Percentiles rank a stretch among this genome's conserved stretches.
Evolutionary conservation across 2,329 filamentous ascomycete species (phyloP).

Genomic region (Endocalyx cinctus): DNA sequence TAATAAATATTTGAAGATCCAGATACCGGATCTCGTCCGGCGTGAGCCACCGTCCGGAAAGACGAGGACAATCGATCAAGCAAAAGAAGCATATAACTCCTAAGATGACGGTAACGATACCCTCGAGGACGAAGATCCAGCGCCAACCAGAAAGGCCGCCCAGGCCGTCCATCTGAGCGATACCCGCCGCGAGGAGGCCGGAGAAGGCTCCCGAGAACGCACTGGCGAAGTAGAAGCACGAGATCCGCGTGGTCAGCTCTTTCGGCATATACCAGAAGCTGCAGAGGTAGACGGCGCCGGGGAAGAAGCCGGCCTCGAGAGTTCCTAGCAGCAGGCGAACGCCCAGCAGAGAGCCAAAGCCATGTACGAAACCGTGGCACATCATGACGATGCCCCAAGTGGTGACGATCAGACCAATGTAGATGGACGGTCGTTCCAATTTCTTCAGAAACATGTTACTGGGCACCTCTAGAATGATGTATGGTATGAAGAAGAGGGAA

Average conservation of each 20-base stretch:
- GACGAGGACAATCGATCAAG: constrained; percentile 39
- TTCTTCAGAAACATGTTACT: constrained; percentile 35
- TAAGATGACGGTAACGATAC: constrained; percentile 35
- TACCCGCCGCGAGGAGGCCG: constrained; percentile 39
- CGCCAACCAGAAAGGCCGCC: constrained; percentile 40
- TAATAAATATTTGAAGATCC: constrained; percentile 22
- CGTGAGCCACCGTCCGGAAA: constrained; percentile 33
- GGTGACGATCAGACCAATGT: constrained; percentile 33
- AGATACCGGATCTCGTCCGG: constrained; percentile 36
- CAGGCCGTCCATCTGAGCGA: constrained; percentile 41
- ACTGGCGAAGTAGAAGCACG: constrained; percentile 32
- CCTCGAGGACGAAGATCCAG: constrained; percentile 53
- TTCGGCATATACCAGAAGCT: constrained; percentile 29
- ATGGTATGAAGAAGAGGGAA: constrained; percentile 25
- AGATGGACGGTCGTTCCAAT: constrained; percentile 37
- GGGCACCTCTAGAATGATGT: constrained; percentile 28
- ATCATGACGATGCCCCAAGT: constrained; percentile 35
- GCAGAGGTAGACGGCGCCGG: constrained; percentile 28
- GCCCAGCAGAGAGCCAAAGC: constrained; percentile 35
- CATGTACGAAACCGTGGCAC: constrained; percentile 31
- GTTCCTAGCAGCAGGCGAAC: constrained; percentile 35
- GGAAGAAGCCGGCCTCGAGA: constrained; percentile 33
- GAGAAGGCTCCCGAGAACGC: constrained; percentile 39
- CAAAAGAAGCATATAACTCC: constrained; percentile 39
- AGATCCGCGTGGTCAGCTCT: constrained; percentile 25